phyloP scores from a whole-genome alignment of 495 filamentous ascomycete genomes.

The Hyaloscypha variabilis region DNA sequence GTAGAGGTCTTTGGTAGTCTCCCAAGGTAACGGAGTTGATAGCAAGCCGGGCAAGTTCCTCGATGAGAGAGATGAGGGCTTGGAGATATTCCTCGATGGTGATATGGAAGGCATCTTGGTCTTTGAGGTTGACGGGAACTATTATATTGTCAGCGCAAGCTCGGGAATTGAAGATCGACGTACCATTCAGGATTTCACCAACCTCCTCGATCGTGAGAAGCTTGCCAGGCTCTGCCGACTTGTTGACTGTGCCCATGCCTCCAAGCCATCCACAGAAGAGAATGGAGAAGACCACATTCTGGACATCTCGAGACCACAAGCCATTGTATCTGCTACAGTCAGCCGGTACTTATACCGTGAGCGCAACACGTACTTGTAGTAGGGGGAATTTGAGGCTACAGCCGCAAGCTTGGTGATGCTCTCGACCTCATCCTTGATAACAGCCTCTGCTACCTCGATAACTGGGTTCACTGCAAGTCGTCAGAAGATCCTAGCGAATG shows the following conservation, averaged over 20 bases:
- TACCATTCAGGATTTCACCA: slow-evolving; percentile 74
- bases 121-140: slow-evolving; percentile 97
- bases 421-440: slow-evolving; percentile 58
- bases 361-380: slow-evolving; percentile 72
- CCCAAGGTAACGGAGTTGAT: slow-evolving; percentile 95
- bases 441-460: slow-evolving; percentile 52
- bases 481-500: slow-evolving; percentile 14
- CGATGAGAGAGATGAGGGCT: slow-evolving; percentile 79
- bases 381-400: slow-evolving; percentile 81
- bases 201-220: slow-evolving; percentile 90
- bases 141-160: slow-evolving; percentile 16
- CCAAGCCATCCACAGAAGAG: slow-evolving; percentile 80
- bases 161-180: slow-evolving; percentile 26
- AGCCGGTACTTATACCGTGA: background rate
- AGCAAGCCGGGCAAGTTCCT: slow-evolving; percentile 83
- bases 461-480: slow-evolving; percentile 36
- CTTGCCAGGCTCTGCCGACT: slow-evolving; percentile 44
- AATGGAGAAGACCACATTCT: slow-evolving; percentile 76
- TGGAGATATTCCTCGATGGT: slow-evolving; percentile 97
- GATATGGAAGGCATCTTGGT: slow-evolving; percentile 87
- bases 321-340: slow-evolving; percentile 64
- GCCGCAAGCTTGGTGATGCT: slow-evolving; percentile 62
- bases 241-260: slow-evolving; percentile 49
- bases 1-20: slow-evolving; percentile 79
- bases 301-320: slow-evolving; percentile 81